Evolutionary conservation across 2,329 filamentous ascomycete species (phyloP).

Genomic region (Penicillium sp.): DNA sequence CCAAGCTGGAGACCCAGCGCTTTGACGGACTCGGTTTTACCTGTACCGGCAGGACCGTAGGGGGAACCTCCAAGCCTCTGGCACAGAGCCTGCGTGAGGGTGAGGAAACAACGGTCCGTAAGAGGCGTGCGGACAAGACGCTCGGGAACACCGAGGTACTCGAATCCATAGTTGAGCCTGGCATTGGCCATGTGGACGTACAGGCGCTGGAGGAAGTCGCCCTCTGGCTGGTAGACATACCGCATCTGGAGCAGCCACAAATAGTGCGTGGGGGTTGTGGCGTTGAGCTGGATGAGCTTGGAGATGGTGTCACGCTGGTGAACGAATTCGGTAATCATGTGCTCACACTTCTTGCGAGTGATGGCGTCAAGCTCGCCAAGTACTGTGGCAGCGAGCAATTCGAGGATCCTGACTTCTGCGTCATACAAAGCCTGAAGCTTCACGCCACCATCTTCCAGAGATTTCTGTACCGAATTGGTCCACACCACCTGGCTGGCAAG

Average conservation of each 20-base stretch:
- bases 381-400: constrained; percentile 81
- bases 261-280: constrained; percentile 72
- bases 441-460: constrained; percentile 67
- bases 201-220: constrained; percentile 76
- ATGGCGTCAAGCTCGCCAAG: constrained; percentile 83
- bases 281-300: constrained; percentile 72
- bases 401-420: constrained; percentile 76
- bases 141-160: constrained; percentile 94
- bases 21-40: constrained; percentile 99
- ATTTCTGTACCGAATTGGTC: constrained; percentile 80
- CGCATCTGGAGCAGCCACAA: constrained; percentile 96
- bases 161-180: constrained; percentile 90
- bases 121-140: constrained; percentile 93
- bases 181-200: constrained; percentile 97
- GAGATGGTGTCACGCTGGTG: constrained; percentile 93
- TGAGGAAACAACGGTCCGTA: constrained; percentile 97
- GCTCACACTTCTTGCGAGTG: constrained; percentile 92
- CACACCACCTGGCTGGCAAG: constrained; percentile 90
- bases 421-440: constrained; percentile 68
- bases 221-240: constrained; percentile 78
- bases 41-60: constrained; percentile 94
- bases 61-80: constrained; percentile 94
- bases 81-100: constrained; percentile 89
- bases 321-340: constrained; percentile 97
- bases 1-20: constrained; percentile 93